Percentiles rank a stretch among this genome's conserved stretches.
Conservation (phyloP, 345 rosid genomes). For the Linum trigynum region DNA sequence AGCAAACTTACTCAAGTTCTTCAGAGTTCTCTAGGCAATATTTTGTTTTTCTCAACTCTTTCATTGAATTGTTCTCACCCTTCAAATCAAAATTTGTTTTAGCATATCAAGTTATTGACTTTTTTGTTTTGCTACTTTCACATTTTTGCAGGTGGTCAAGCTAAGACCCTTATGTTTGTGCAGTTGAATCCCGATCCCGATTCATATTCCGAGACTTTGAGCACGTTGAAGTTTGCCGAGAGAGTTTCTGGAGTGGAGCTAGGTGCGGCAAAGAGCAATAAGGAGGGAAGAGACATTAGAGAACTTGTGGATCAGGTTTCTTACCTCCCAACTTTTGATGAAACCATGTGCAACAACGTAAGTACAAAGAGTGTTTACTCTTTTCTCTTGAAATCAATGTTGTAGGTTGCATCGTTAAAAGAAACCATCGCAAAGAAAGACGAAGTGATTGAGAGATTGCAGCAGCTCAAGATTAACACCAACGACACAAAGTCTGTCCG, state of each 20-base stretch:
- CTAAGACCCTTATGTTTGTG: slow-evolving; percentile 94
- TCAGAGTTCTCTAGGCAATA: slow-evolving; percentile 86
- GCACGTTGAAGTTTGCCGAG: slow-evolving; percentile 90
- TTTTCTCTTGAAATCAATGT: slow-evolving; percentile 6
- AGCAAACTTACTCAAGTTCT: slow-evolving; percentile 98
- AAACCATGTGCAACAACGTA: background rate
- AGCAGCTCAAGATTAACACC: slow-evolving; percentile 36
- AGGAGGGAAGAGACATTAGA: slow-evolving; percentile 79
- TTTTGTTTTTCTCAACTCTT: background rate
- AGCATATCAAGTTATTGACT: background rate
- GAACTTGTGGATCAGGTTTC: slow-evolving; percentile 90
- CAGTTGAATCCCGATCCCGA: slow-evolving; percentile 92
- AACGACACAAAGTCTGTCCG: slow-evolving; percentile 39
- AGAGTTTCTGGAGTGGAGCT: slow-evolving; percentile 97
- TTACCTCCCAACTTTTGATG: background rate
- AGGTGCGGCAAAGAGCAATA: slow-evolving; percentile 85
- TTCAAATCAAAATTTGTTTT: background rate
- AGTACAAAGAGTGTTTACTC: background rate
- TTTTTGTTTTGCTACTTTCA: background rate
- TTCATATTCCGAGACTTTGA: slow-evolving; percentile 80
- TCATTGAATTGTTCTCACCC: no score
- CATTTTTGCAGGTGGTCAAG: slow-evolving; percentile 69
- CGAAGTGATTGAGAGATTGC: slow-evolving; percentile 62
- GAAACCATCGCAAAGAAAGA: slow-evolving; percentile 64
- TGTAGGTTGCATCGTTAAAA: slow-evolving; percentile 67